Conservation (phyloP, 2,329 filamentous ascomycete species). For the Xylariaceae sp. region DNA sequence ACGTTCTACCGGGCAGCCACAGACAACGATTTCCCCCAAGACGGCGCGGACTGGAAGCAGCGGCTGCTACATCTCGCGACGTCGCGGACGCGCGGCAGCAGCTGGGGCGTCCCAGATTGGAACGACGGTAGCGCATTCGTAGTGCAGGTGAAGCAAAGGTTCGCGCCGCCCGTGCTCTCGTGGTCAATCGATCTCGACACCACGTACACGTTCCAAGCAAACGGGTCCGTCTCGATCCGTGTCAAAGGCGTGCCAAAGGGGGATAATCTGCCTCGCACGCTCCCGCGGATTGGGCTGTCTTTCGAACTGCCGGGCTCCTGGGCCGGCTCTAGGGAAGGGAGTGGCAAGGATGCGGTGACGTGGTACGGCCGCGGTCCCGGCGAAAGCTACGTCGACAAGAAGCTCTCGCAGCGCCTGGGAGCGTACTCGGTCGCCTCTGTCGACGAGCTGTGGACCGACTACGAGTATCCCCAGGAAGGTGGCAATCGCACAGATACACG, state of each 20-base stretch:
- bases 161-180: conserved; percentile 66
- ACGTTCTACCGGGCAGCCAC: conserved; percentile 66
- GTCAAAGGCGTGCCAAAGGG: conserved; percentile 56
- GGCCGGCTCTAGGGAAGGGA: conserved; percentile 12
- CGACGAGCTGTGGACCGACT: conserved; percentile 63
- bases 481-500: conserved; percentile 68
- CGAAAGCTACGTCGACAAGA: conserved; percentile 72
- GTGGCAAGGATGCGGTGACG: conserved; percentile 37
- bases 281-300: conserved; percentile 67
- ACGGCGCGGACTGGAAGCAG: conserved; percentile 60
- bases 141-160: conserved; percentile 54
- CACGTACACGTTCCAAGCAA: conserved; percentile 59
- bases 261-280: conserved; percentile 57
- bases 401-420: conserved; percentile 63
- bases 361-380: conserved; percentile 74
- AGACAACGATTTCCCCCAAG: conserved; percentile 65
- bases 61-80: conserved; percentile 20
- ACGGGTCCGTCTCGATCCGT: conserved; percentile 55
- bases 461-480: conserved; percentile 72
- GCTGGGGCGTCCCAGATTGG: conserved; percentile 33
- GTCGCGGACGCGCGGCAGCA: conserved; percentile 24
- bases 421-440: conserved; percentile 51
- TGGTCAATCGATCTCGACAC: conserved; percentile 61
- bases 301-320: conserved; percentile 45
- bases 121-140: conserved; percentile 41